Evolutionary conservation across 208 protist species (phyloP).

Genomic region (Leishmania tarentolae): DNA sequence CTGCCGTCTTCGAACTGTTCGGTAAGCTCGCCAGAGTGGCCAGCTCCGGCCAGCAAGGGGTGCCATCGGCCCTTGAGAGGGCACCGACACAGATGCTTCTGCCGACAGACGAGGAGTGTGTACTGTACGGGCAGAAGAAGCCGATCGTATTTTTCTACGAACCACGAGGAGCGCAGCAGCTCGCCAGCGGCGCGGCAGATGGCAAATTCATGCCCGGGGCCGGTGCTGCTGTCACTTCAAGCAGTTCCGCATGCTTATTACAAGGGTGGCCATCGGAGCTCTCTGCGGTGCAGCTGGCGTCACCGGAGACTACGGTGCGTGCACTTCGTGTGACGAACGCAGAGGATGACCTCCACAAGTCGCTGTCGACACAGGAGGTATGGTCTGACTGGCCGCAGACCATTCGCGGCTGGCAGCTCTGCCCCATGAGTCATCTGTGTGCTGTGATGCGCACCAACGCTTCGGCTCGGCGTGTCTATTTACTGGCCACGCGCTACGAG

Average conservation of each 20-base stretch:
- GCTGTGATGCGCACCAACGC: constrained; percentile 13
- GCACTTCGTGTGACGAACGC: constrained; percentile 19
- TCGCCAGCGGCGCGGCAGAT: not conserved
- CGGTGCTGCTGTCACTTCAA: not conserved
- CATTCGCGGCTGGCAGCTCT: constrained; percentile 44
- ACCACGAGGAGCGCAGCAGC: constrained; percentile 8
- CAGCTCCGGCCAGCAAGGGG: not conserved
- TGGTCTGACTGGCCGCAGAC: constrained; percentile 39
- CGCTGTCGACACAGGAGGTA: constrained; percentile 14
- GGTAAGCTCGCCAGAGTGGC: constrained; percentile 6
- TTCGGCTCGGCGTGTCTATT: constrained; percentile 6
- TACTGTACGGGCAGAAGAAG: constrained; percentile 13
- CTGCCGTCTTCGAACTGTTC: constrained; percentile 26
- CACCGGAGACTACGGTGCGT: constrained; percentile 10
- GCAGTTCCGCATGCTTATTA: not conserved
- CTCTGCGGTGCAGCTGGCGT: constrained; percentile 1
- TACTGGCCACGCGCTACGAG: constrained; percentile 45
- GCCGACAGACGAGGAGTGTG: constrained; percentile 24
- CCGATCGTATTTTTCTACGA: constrained; percentile 31
- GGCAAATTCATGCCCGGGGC: not conserved
- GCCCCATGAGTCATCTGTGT: constrained; percentile 39
- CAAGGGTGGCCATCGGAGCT: constrained; percentile 20
- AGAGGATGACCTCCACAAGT: constrained; percentile 21
- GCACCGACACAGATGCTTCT: constrained; percentile 15
- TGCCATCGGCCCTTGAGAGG: not conserved